Evolutionary conservation across 805 yeast species (phyloP).

Genomic region (Pichia nakasei): DNA sequence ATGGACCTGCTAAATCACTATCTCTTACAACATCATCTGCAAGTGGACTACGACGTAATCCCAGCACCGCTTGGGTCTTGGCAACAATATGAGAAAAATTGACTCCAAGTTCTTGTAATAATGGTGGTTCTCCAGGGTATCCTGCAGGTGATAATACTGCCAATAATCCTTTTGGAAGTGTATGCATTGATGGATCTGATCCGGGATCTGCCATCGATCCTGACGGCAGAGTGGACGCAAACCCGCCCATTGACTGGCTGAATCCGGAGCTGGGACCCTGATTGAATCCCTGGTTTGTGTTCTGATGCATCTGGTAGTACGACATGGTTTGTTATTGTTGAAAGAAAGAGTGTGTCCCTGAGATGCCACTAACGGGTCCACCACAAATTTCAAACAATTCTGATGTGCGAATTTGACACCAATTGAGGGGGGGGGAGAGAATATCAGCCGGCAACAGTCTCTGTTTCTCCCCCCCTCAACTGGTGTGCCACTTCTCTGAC

Average conservation of each 20-base stretch:
- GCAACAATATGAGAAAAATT: slow-evolving; percentile 79
- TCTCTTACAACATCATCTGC: slow-evolving; percentile 76
- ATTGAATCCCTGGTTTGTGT: neutral
- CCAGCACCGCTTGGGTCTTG: slow-evolving; percentile 80
- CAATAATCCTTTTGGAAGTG: slow-evolving; percentile 47
- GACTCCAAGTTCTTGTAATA: slow-evolving; percentile 87
- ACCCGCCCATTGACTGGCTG: neutral
- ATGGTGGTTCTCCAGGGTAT: slow-evolving; percentile 89
- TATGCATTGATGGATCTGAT: slow-evolving; percentile 3
- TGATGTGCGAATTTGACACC: too few species aligned
- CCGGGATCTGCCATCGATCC: slow-evolving; percentile 7
- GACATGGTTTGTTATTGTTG: too few species aligned
- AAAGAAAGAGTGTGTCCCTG: too few species aligned
- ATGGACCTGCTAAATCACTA: slow-evolving; percentile 91
- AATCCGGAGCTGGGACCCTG: neutral
- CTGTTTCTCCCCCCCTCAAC: too few species aligned
- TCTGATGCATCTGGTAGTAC: neutral
- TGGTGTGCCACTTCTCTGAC: too few species aligned
- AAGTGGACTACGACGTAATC: slow-evolving; percentile 51
- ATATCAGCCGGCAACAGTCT: too few species aligned
- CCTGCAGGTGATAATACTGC: slow-evolving; percentile 94
- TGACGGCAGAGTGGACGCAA: slow-evolving; percentile 3
- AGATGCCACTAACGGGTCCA: too few species aligned
- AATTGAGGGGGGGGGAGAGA: too few species aligned
- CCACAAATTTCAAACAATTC: too few species aligned